Conservation (phyloP, 805 yeast genomes). For the Ogataea sp. region DNA sequence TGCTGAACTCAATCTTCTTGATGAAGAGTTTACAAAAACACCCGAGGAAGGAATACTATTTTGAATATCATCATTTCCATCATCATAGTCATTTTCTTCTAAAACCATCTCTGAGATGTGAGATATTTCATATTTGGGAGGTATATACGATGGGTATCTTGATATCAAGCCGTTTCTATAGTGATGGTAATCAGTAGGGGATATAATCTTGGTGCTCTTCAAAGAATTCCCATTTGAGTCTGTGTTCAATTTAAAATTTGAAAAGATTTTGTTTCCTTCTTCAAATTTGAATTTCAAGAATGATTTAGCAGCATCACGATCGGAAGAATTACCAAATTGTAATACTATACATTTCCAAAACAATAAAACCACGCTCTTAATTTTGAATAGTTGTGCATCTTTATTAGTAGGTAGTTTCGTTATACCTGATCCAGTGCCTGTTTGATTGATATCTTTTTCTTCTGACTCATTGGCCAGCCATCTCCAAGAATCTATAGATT, state of each 20-base stretch:
- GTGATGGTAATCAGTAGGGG: constrained; percentile 80
- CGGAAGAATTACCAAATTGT: constrained; percentile 51
- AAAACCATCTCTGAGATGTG: constrained; percentile 29
- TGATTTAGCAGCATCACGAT: constrained; percentile 34
- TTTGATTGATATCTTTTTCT: constrained; percentile 6
- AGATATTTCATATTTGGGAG: constrained; percentile 43
- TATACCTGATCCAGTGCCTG: background rate
- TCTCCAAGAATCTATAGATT: constrained; percentile 59
- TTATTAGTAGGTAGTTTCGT: background rate
- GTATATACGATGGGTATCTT: constrained; percentile 64
- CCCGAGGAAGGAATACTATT: background rate
- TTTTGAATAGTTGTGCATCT: constrained; percentile 27
- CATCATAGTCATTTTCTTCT: constrained; percentile 12
- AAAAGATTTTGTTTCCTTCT: constrained; percentile 1
- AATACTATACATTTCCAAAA: constrained; percentile 46
- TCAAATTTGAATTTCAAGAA: constrained; percentile 37
- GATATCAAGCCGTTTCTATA: constrained; percentile 68
- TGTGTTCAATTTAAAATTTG: background rate
- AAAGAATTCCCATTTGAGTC: background rate
- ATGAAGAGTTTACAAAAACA: background rate
- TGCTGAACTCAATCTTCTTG: background rate
- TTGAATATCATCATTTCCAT: constrained; percentile 3
- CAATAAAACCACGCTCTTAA: constrained; percentile 48
- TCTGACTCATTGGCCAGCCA: constrained; percentile 31
- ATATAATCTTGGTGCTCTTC: constrained; percentile 31